phyloP scores from a whole-genome alignment of 805 yeast genomes.

The Myxozyma udenii region DNA sequence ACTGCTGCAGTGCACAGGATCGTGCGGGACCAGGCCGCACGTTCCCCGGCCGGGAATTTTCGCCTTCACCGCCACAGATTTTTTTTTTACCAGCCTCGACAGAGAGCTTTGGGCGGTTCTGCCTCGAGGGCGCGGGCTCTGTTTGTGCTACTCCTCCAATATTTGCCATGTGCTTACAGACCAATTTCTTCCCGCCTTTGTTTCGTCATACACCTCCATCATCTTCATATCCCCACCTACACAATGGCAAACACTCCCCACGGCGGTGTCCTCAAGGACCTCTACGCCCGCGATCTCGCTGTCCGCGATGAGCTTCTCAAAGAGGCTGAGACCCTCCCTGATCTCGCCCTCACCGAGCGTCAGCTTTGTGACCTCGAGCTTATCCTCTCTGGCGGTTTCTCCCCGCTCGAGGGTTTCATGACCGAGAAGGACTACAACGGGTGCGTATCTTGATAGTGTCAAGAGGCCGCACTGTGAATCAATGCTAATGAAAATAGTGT shows the following conservation, averaged over 20 bases:
- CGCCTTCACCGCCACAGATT: too few species aligned
- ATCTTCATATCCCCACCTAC: not conserved
- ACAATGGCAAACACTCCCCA: conserved; percentile 63
- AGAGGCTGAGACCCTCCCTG: conserved; percentile 53
- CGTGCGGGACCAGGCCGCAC: too few species aligned
- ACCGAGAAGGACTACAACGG: conserved; percentile 61
- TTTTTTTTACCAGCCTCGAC: too few species aligned
- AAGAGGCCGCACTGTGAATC: not conserved
- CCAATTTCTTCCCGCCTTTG: too few species aligned
- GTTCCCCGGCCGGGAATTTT: too few species aligned
- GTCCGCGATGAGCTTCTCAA: conserved; percentile 53
- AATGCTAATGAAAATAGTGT: conserved; percentile 42
- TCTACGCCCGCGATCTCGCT: conserved; percentile 73
- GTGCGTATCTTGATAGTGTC: conserved; percentile 1
- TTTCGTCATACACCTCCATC: too few species aligned
- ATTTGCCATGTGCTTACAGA: too few species aligned
- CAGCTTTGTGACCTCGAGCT: conserved; percentile 92
- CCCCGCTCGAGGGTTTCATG: conserved; percentile 76
- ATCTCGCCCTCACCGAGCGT: conserved; percentile 65
- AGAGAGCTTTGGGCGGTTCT: too few species aligned
- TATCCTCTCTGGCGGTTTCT: conserved; percentile 89
- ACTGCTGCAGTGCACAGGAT: too few species aligned
- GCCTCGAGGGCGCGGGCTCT: too few species aligned
- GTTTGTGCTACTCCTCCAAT: too few species aligned
- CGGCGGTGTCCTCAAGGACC: conserved; percentile 86